phyloP scores from a whole-genome alignment of 371 early-diverging fungal genomes.

The Dichotomocladium elegans region DNA sequence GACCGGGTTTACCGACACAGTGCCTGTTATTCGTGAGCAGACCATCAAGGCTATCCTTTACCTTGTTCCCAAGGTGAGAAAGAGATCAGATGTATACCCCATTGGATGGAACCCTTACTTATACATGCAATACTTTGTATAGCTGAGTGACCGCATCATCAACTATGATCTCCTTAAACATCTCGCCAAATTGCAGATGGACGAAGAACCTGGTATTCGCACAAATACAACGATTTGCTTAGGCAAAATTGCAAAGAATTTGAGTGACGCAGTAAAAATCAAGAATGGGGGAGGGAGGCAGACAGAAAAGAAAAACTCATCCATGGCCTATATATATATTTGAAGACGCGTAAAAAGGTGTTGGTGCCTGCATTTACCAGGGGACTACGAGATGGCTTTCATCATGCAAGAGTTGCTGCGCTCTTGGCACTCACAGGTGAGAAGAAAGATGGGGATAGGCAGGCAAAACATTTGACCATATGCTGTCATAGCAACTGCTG shows the following conservation, averaged over 20 bases:
- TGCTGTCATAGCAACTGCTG: slow-evolving; percentile 56
- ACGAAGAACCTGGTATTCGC: slow-evolving; percentile 93
- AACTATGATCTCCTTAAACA: slow-evolving; percentile 85
- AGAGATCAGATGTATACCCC: background rate
- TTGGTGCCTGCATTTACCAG: slow-evolving; percentile 81
- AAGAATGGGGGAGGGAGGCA: too few species aligned
- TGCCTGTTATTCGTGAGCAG: slow-evolving; percentile 87
- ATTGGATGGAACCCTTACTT: background rate
- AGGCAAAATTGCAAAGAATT: slow-evolving; percentile 78
- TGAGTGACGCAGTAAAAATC: slow-evolving; percentile 71
- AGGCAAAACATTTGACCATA: background rate
- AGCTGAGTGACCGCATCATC: slow-evolving; percentile 70
- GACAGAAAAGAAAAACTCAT: too few species aligned
- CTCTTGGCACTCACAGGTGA: slow-evolving; percentile 78
- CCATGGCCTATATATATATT: background rate
- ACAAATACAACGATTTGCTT: slow-evolving; percentile 93
- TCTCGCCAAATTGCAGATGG: slow-evolving; percentile 83
- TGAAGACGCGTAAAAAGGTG: slow-evolving; percentile 67
- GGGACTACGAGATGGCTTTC: slow-evolving; percentile 87
- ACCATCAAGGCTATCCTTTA: slow-evolving; percentile 83
- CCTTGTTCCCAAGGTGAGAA: slow-evolving; percentile 63
- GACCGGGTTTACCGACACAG: slow-evolving; percentile 85
- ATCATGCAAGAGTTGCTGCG: slow-evolving; percentile 87
- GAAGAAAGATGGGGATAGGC: background rate
- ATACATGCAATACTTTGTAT: background rate